Percentiles rank a stretch among this genome's conserved stretches.
Evolutionary conservation across 2,329 filamentous ascomycete species (phyloP).

Genomic region (Venturia asperata): DNA sequence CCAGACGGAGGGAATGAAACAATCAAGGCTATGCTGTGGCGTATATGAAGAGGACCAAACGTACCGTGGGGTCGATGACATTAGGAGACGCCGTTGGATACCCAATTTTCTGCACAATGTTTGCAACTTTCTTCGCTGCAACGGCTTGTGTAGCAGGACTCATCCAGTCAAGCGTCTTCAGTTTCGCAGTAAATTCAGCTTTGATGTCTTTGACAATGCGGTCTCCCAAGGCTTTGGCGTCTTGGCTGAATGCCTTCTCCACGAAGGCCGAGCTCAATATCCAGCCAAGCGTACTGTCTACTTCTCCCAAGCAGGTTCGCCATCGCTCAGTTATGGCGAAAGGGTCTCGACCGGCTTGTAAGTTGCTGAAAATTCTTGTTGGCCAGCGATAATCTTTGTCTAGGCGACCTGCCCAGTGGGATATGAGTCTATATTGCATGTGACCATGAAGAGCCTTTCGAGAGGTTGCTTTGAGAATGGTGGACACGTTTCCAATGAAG

Average conservation of each 20-base stretch:
- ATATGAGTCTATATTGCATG: slow-evolving; percentile 57
- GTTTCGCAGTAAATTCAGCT: slow-evolving; percentile 54
- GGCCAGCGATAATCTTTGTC: slow-evolving; percentile 55
- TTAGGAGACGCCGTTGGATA: slow-evolving; percentile 46
- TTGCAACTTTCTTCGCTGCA: slow-evolving; percentile 57
- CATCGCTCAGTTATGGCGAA: slow-evolving; percentile 57
- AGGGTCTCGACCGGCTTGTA: slow-evolving; percentile 54
- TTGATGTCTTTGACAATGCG: slow-evolving; percentile 66
- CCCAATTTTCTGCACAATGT: slow-evolving; percentile 63
- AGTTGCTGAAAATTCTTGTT: slow-evolving; percentile 53
- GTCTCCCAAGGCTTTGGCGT: slow-evolving; percentile 61
- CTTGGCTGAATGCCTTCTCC: slow-evolving; percentile 58
- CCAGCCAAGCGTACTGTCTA: slow-evolving; percentile 57
- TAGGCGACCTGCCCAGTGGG: slow-evolving; percentile 46
- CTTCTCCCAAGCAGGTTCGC: slow-evolving; percentile 54
- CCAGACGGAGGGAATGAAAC: too few species aligned
- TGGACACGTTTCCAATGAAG: slow-evolving; percentile 53
- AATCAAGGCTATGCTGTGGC: slow-evolving; percentile 36
- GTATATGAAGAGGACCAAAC: background rate
- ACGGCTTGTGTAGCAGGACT: slow-evolving; percentile 51
- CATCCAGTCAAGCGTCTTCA: slow-evolving; percentile 58
- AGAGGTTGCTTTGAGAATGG: slow-evolving; percentile 48
- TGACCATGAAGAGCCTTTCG: slow-evolving; percentile 54
- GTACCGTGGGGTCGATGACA: slow-evolving; percentile 13
- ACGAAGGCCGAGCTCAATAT: slow-evolving; percentile 67